Conservation (phyloP, 179 eudicot species). For the Silene noctiflora region DNA sequence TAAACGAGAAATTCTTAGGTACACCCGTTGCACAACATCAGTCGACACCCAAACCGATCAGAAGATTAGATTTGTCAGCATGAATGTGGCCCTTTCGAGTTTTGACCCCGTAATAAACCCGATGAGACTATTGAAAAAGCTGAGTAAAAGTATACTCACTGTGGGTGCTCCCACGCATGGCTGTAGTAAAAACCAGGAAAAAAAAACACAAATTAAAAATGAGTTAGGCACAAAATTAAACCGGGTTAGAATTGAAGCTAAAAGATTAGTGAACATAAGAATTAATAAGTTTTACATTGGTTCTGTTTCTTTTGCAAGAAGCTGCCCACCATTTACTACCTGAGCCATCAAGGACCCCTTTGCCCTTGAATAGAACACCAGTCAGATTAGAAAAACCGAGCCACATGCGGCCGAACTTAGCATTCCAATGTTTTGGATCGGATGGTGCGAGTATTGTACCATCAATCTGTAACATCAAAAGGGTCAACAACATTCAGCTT, state of each 20-base stretch:
- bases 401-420: constrained; percentile 53
- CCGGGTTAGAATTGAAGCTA: background rate
- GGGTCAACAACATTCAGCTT: background rate
- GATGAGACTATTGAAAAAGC: too few relatives aligned
- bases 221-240: constrained; percentile 18
- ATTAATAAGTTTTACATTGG: constrained; percentile 54
- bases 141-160: constrained; percentile 33
- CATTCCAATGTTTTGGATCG: constrained; percentile 72
- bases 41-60: too few relatives aligned
- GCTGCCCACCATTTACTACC: constrained; percentile 97
- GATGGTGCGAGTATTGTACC: constrained; percentile 83
- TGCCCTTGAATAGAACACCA: constrained; percentile 55
- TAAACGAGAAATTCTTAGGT: too few relatives aligned
- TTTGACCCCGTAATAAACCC: too few relatives aligned
- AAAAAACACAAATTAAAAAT: constrained; percentile 19
- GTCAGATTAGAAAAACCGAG: constrained; percentile 59
- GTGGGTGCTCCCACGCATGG: constrained; percentile 86
- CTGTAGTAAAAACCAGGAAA: constrained; percentile 41
- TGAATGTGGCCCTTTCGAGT: too few relatives aligned
- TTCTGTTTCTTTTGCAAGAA: constrained; percentile 79
- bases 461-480: constrained; percentile 48
- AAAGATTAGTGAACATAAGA: background rate
- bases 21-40: too few relatives aligned
- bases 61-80: too few relatives aligned
- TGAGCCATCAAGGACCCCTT: constrained; percentile 80